phyloP scores from a whole-genome alignment of 495 filamentous ascomycete genomes.

The Podospora bellae-mahoneyi region DNA sequence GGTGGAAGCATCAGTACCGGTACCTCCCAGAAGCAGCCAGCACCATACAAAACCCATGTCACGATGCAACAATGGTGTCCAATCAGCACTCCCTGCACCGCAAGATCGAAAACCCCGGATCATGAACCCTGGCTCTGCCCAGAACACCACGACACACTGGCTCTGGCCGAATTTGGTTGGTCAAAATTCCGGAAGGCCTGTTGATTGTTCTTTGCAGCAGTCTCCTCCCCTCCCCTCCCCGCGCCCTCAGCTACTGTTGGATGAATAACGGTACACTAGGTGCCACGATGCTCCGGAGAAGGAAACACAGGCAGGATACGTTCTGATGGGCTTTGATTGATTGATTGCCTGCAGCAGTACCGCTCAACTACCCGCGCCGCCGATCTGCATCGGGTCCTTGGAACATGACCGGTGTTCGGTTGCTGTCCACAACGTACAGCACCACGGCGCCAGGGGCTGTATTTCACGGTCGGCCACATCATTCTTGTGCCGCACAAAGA shows the following conservation, averaged over 20 bases:
- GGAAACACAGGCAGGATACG: not conserved
- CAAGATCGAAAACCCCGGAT: slow-evolving; percentile 4
- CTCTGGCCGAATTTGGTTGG: slow-evolving; percentile 1
- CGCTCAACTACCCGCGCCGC: slow-evolving; percentile 7
- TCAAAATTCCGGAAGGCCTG: slow-evolving; percentile 12
- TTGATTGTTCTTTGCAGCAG: not conserved
- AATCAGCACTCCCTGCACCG: not conserved
- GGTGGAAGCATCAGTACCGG: slow-evolving; percentile 20
- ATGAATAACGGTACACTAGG: not conserved
- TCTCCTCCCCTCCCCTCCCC: not conserved
- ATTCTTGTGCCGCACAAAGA: slow-evolving; percentile 4
- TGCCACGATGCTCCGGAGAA: not conserved
- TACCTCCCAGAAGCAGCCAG: slow-evolving; percentile 28
- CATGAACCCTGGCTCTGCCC: slow-evolving; percentile 12
- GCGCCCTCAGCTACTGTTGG: not conserved
- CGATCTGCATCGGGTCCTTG: slow-evolving; percentile 5
- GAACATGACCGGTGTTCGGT: not conserved
- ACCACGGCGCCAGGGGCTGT: not conserved
- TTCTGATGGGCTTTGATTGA: not conserved
- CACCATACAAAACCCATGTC: slow-evolving; percentile 22
- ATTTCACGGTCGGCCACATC: slow-evolving; percentile 2
- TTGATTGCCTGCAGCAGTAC: slow-evolving; percentile 12
- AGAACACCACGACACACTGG: slow-evolving; percentile 31
- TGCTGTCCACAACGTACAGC: not conserved
- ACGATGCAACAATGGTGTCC: slow-evolving; percentile 11